These are phyloP conservation scores for Wallacemonas rigidus DNA, from an alignment of 208 protist genomes.

Conservation along the genomic window DNA sequence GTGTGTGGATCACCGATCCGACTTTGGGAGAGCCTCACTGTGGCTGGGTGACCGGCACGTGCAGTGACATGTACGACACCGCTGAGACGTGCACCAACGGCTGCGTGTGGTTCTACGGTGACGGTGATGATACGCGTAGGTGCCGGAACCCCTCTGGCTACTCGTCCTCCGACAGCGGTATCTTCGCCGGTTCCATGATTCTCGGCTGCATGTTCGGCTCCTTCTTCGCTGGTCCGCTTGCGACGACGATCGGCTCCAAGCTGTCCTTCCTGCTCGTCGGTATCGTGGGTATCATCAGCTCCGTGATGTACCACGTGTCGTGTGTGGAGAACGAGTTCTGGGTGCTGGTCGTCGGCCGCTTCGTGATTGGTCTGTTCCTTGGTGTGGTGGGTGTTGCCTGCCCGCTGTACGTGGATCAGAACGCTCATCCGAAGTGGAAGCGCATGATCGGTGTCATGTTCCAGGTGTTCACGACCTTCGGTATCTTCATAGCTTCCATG, in stretches of 20 bases:
- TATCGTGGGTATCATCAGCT: slow-evolving; percentile 51
- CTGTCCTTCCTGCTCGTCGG: slow-evolving; percentile 61
- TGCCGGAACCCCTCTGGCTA: slow-evolving; percentile 64
- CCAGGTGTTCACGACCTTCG: slow-evolving; percentile 82
- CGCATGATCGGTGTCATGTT: slow-evolving; percentile 75
- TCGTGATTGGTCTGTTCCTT: slow-evolving; percentile 74
- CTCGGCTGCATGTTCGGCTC: slow-evolving; percentile 78
- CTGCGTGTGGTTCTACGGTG: slow-evolving; percentile 61
- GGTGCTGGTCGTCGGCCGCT: slow-evolving; percentile 65
- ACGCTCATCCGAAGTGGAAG: slow-evolving; percentile 56
- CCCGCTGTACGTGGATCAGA: slow-evolving; percentile 79
- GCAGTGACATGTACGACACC: slow-evolving; percentile 3
- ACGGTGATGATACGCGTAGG: neutral
- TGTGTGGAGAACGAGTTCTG: slow-evolving; percentile 58
- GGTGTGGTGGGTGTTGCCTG: slow-evolving; percentile 64
- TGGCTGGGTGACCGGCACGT: slow-evolving; percentile 39
- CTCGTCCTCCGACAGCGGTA: slow-evolving; percentile 60
- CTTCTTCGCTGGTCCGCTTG: slow-evolving; percentile 54
- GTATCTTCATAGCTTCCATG: slow-evolving; percentile 74
- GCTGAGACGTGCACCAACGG: neutral
- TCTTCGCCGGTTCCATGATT: slow-evolving; percentile 86
- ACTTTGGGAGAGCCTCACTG: slow-evolving; percentile 18
- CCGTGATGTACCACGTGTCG: slow-evolving; percentile 69
- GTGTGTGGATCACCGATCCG: slow-evolving; percentile 42
- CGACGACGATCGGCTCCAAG: slow-evolving; percentile 48